A percentile compares a stretch with the other conserved stretches of the same genome.
phyloP scores from a whole-genome alignment of 371 early-diverging fungal genomes.

The Entomophthora muscae region DNA sequence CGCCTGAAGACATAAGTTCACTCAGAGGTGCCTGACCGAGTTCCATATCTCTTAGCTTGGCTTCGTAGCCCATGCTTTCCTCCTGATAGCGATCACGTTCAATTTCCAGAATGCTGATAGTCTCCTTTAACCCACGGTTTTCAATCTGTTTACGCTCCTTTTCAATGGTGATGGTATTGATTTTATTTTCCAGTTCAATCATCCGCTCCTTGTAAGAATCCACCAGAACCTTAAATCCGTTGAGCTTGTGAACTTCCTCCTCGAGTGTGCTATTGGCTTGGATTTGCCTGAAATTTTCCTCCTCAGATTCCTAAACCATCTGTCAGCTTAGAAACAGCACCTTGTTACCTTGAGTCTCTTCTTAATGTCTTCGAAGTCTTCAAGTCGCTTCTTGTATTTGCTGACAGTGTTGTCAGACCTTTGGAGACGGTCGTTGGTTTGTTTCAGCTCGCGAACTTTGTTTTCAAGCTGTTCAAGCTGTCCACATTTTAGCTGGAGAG shows the following conservation, averaged over 20 bases:
- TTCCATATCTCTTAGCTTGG: slow-evolving; percentile 64
- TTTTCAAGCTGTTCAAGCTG: slow-evolving; percentile 56
- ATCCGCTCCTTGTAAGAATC: slow-evolving; percentile 78
- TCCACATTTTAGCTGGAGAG: slow-evolving; percentile 33
- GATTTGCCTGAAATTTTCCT: slow-evolving; percentile 45
- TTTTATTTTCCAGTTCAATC: slow-evolving; percentile 46
- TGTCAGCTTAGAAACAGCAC: not conserved
- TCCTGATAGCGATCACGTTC: slow-evolving; percentile 49
- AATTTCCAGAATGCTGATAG: slow-evolving; percentile 38
- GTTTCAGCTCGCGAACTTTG: slow-evolving; percentile 75
- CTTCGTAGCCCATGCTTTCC: slow-evolving; percentile 57
- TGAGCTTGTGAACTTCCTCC: slow-evolving; percentile 68
- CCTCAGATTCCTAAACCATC: slow-evolving; percentile 34
- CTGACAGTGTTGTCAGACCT: slow-evolving; percentile 84
- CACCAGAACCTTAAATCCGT: slow-evolving; percentile 57
- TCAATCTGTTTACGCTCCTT: slow-evolving; percentile 56
- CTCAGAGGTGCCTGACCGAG: slow-evolving; percentile 25
- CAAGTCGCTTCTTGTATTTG: slow-evolving; percentile 86
- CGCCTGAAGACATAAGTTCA: slow-evolving; percentile 20
- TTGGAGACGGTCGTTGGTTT: slow-evolving; percentile 71
- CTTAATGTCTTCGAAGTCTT: slow-evolving; percentile 61
- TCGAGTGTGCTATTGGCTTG: slow-evolving; percentile 55
- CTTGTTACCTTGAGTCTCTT: slow-evolving; percentile 44
- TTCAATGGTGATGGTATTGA: slow-evolving; percentile 39
- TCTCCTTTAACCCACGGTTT: slow-evolving; percentile 34